Evolutionary conservation across 2,329 filamentous ascomycete species (phyloP), one percentile per base, ranked within the genome.

Genomic region (Sclerotinia spermophila): DNA sequence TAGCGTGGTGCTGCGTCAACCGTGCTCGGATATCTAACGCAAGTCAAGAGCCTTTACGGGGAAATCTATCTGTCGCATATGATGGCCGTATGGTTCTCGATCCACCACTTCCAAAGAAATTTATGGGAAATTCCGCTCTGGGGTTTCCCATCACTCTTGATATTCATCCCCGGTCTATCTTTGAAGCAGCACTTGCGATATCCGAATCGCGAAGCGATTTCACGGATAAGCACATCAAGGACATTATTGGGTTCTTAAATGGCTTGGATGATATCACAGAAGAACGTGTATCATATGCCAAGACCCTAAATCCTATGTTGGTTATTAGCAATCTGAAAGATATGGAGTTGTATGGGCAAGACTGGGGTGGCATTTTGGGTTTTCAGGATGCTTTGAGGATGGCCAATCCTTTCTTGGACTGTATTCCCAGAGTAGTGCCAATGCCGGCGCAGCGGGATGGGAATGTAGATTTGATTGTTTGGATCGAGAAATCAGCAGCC

Each of bases 321-420:
- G 66, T 61, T 21, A 59, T 68, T 33, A 68, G 66, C 21, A 68
- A 61, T 24, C 13, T 61, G 66, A 68, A 68, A 61, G 66, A 61
- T 19, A 68, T 61, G 42, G 55, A 8, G n/a, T 60, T 38, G 24
- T 21, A 45, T 51, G 30, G 40, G 55, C 53, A 60, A 27, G 42
- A 68, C 66, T 68, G 66, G 66, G 55, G 66, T n/a, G 42, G 66
- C 8, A 33, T 10, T 30, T 40, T 68, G 30, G 66, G 66, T 5
- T 35, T 61, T 30, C 42, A 8, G n/a, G 66, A 68, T 35, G 38
- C 38, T 21, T 5, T 48, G 17, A 68, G 66, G 42, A 19, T 48
- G 56, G 66, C 51, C 13, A 68, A 35, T 40, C 38, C 30, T 61
- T 60, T 68, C 33, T 44, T 45, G 5, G 55, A 68, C 38, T 68